These are phyloP conservation scores for Nemania bipapillata DNA, from an alignment of 2,329 filamentous ascomycete species.

Conservation along the genomic window DNA sequence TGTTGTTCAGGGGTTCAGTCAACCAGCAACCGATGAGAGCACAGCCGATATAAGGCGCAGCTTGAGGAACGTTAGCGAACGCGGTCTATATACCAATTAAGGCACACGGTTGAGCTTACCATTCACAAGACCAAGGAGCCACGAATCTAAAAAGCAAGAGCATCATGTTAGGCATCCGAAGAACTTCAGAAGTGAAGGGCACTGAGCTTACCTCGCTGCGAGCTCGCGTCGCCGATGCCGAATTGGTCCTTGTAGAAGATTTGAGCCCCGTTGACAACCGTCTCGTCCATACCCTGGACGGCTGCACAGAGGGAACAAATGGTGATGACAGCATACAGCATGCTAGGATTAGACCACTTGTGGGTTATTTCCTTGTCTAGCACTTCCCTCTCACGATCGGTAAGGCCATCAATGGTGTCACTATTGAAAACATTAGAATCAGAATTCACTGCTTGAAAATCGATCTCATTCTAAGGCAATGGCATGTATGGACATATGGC, in stretches of 20 bases:
- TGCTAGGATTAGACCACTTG: slow-evolving; percentile 74
- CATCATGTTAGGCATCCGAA: slow-evolving; percentile 25
- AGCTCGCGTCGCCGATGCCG: slow-evolving; percentile 64
- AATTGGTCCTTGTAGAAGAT: slow-evolving; percentile 72
- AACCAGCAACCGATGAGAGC: slow-evolving; percentile 77
- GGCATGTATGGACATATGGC: background rate
- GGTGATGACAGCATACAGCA: slow-evolving; percentile 73
- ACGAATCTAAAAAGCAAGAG: slow-evolving; percentile 53
- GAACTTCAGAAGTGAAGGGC: background rate
- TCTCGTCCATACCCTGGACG: slow-evolving; percentile 78
- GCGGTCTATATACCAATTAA: background rate
- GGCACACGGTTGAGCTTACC: slow-evolving; percentile 42
- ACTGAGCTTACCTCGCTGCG: slow-evolving; percentile 51
- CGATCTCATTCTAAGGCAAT: background rate
- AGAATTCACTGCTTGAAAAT: background rate
- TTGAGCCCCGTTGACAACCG: slow-evolving; percentile 75
- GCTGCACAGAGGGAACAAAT: slow-evolving; percentile 62
- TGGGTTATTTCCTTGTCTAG: slow-evolving; percentile 71
- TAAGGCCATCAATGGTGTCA: slow-evolving; percentile 64
- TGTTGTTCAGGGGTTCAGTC: slow-evolving; percentile 76
- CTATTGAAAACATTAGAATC: slow-evolving; percentile 4
- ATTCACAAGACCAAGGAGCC: slow-evolving; percentile 72
- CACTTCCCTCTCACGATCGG: slow-evolving; percentile 65
- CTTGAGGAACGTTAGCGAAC: slow-evolving; percentile 35
- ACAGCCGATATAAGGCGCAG: slow-evolving; percentile 72